A percentile compares a stretch with the other conserved stretches of the same genome.
phyloP scores from a whole-genome alignment of 495 filamentous ascomycete species.

The Neurospora discreta region DNA sequence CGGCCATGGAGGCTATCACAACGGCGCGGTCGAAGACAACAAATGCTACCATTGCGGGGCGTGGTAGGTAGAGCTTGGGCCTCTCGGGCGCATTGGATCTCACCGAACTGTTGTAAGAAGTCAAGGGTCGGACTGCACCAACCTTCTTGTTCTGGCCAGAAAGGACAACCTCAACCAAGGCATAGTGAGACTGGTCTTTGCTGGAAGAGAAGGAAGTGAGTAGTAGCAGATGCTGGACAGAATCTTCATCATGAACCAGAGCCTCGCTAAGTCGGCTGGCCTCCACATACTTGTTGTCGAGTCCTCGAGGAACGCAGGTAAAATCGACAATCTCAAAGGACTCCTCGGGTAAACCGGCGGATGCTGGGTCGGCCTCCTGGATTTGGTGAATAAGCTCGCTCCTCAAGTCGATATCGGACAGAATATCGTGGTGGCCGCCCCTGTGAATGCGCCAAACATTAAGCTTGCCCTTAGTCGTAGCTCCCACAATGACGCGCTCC shows the following conservation, averaged over 20 bases:
- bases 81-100: slow-evolving; percentile 29
- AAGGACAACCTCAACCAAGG: slow-evolving; percentile 35
- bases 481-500: slow-evolving; percentile 72
- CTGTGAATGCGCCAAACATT: slow-evolving; percentile 82
- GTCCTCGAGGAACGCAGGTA: slow-evolving; percentile 31
- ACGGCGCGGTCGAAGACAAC: slow-evolving; percentile 66
- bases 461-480: slow-evolving; percentile 59
- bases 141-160: slow-evolving; percentile 25
- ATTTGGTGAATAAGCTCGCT: slow-evolving; percentile 24
- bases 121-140: slow-evolving; percentile 49
- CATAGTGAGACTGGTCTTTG: slow-evolving; percentile 26
- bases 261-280: slow-evolving; percentile 32
- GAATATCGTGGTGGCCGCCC: slow-evolving; percentile 52
- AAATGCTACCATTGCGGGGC: slow-evolving; percentile 69
- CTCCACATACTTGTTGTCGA: slow-evolving; percentile 29
- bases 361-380: slow-evolving; percentile 18
- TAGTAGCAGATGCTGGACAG: slow-evolving; percentile 33
- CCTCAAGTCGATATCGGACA: slow-evolving; percentile 36
- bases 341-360: slow-evolving; percentile 17
- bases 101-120: slow-evolving; percentile 44
- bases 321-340: slow-evolving; percentile 40
- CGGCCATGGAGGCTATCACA: slow-evolving; percentile 58
- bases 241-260: slow-evolving; percentile 27
- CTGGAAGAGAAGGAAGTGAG: slow-evolving; percentile 24
- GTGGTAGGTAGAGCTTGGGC: slow-evolving; percentile 67